Evolutionary conservation across 257 asterid species (phyloP).

Genomic region (Penstemon eatonii): DNA sequence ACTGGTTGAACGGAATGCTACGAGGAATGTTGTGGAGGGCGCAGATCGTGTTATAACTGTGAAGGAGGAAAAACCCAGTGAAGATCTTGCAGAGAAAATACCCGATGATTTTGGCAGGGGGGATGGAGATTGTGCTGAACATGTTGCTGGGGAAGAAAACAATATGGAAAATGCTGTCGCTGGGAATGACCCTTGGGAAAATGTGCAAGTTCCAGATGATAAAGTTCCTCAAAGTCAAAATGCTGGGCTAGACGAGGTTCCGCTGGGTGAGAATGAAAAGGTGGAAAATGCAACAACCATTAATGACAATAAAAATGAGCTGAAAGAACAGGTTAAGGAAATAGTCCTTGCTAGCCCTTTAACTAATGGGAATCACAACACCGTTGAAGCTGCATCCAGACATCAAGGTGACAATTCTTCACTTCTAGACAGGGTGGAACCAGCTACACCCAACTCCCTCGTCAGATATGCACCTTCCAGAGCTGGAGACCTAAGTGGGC

Average conservation of each 20-base stretch:
- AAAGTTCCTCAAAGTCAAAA: constrained; percentile 34
- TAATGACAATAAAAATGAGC: constrained; percentile 21
- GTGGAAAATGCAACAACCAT: constrained; percentile 31
- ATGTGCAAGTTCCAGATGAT: constrained; percentile 31
- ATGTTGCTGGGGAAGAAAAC: background rate
- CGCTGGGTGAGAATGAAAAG: constrained; percentile 31
- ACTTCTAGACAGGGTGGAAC: constrained; percentile 31
- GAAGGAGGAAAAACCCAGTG: constrained; percentile 27
- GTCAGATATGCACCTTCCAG: constrained; percentile 36
- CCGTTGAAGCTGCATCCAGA: constrained; percentile 32
- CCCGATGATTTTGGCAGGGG: constrained; percentile 9
- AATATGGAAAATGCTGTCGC: constrained; percentile 9
- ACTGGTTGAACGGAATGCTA: constrained; percentile 15
- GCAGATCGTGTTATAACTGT: constrained; percentile 11
- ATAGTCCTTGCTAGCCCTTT: background rate
- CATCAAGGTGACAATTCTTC: constrained; percentile 29
- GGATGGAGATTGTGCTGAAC: background rate
- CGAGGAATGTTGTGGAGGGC: constrained; percentile 17
- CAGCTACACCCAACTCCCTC: constrained; percentile 43
- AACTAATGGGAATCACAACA: constrained; percentile 16
- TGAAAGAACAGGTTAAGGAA: constrained; percentile 19
- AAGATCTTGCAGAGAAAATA: constrained; percentile 20
- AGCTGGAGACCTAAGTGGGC: constrained; percentile 42
- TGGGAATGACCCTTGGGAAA: constrained; percentile 23
- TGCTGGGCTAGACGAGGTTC: constrained; percentile 26